phyloP scores from a whole-genome alignment of 208 protist genomes.

The Leishmania tropica region DNA sequence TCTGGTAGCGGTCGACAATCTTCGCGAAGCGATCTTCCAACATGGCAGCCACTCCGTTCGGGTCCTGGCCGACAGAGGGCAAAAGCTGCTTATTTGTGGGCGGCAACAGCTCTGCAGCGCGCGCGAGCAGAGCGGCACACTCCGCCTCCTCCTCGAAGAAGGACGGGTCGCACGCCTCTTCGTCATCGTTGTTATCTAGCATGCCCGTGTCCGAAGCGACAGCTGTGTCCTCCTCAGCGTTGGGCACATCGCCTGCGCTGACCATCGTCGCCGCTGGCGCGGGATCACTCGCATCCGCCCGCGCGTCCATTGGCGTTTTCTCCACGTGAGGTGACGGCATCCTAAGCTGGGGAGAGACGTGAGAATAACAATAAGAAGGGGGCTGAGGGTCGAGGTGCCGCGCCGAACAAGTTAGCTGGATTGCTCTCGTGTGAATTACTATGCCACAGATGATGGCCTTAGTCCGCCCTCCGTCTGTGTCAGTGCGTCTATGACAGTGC shows the following conservation, averaged over 20 bases:
- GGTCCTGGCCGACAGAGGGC: constrained; percentile 61
- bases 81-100: constrained; percentile 37
- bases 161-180: constrained; percentile 57
- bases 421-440: background rate
- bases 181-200: constrained; percentile 10
- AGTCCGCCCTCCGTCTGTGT: background rate
- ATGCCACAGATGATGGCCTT: background rate
- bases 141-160: constrained; percentile 83
- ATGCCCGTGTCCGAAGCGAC: background rate
- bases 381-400: background rate
- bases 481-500: background rate
- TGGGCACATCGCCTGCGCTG: background rate
- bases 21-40: constrained; percentile 60
- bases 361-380: background rate
- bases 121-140: constrained; percentile 49
- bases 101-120: constrained; percentile 40
- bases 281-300: background rate
- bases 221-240: constrained; percentile 1
- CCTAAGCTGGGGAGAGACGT: too few relatives aligned
- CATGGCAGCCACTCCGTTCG: constrained; percentile 60
- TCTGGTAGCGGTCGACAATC: constrained; percentile 93
- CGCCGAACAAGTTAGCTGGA: too few relatives aligned
- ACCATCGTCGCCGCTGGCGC: background rate
- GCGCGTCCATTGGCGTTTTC: background rate
- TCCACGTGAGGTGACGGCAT: background rate